phyloP scores from a whole-genome alignment of 2,329 filamentous ascomycete genomes.

The Rutstroemia sp. region DNA sequence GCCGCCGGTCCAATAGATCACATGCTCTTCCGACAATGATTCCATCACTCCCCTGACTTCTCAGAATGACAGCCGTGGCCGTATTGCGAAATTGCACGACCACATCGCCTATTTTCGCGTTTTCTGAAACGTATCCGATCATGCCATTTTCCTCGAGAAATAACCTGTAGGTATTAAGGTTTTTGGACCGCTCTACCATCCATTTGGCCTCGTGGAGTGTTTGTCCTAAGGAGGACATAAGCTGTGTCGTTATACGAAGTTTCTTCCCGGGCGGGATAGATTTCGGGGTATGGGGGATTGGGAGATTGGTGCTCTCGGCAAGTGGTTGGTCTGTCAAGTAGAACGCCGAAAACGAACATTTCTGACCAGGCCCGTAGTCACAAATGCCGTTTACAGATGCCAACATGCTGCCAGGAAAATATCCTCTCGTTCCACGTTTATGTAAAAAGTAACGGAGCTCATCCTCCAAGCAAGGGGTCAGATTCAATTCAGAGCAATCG shows the following conservation, averaged over 20 bases:
- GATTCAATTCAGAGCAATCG: background rate
- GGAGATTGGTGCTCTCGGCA: background rate
- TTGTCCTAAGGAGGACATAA: slow-evolving; percentile 1
- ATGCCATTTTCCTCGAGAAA: slow-evolving; percentile 9
- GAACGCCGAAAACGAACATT: slow-evolving; percentile 3
- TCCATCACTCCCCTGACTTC: background rate
- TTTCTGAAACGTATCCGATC: slow-evolving; percentile 4
- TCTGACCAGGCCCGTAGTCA: background rate
- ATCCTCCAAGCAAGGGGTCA: background rate
- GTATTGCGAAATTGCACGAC: slow-evolving; percentile 3
- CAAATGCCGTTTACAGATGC: background rate
- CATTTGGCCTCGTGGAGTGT: slow-evolving; percentile 6
- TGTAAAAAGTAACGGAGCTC: background rate
- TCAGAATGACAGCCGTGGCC: slow-evolving; percentile 1
- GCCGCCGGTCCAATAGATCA: background rate
- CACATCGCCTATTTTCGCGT: background rate
- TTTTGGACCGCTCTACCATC: background rate
- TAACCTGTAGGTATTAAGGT: background rate
- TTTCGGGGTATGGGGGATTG: background rate
- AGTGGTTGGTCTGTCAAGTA: background rate
- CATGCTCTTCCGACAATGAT: background rate
- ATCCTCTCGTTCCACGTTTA: background rate
- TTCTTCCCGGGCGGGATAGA: slow-evolving; percentile 1
- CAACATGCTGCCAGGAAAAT: background rate
- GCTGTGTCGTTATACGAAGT: background rate